phyloP scores from a whole-genome alignment of 2,329 filamentous ascomycete genomes.

The Pseudocercospora macadamiae region DNA sequence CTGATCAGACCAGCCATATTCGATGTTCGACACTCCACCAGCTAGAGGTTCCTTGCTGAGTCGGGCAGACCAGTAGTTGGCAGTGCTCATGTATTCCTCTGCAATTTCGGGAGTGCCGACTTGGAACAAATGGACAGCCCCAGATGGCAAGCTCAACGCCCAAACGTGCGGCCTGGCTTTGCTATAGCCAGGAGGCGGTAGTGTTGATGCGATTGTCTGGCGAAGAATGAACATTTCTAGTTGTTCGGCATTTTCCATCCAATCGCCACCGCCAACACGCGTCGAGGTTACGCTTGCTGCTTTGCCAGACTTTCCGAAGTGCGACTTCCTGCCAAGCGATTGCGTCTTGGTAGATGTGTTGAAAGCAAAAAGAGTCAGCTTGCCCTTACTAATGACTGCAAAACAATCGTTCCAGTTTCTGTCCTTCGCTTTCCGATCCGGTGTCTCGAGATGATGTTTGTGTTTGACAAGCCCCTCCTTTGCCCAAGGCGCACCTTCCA shows the following conservation, averaged over 20 bases:
- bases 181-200: slow-evolving; percentile 91
- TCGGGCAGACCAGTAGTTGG: slow-evolving; percentile 96
- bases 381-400: slow-evolving; percentile 92
- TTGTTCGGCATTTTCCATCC: slow-evolving; percentile 94
- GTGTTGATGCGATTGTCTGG: slow-evolving; percentile 86
- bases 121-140: slow-evolving; percentile 97
- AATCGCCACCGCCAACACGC: slow-evolving; percentile 91
- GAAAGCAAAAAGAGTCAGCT: slow-evolving; percentile 93
- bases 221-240: slow-evolving; percentile 84
- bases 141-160: slow-evolving; percentile 87
- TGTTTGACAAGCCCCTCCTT: slow-evolving; percentile 96
- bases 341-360: slow-evolving; percentile 64
- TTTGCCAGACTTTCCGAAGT: slow-evolving; percentile 34
- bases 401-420: slow-evolving; percentile 95
- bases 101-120: slow-evolving; percentile 94
- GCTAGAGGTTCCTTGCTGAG: slow-evolving; percentile 91
- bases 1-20: slow-evolving; percentile 92
- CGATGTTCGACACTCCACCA: slow-evolving; percentile 92
- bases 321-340: slow-evolving; percentile 42
- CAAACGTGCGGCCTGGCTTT: slow-evolving; percentile 89
- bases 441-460: slow-evolving; percentile 90
- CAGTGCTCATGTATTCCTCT: slow-evolving; percentile 88
- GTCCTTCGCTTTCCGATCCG: slow-evolving; percentile 91
- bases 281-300: slow-evolving; percentile 55
- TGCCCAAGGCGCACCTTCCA: slow-evolving; percentile 94